Percentiles rank a stretch among this genome's conserved stretches.
Evolutionary conservation across 2,329 filamentous ascomycete genomes (phyloP).

Genomic region (Aspergillus sp.): DNA sequence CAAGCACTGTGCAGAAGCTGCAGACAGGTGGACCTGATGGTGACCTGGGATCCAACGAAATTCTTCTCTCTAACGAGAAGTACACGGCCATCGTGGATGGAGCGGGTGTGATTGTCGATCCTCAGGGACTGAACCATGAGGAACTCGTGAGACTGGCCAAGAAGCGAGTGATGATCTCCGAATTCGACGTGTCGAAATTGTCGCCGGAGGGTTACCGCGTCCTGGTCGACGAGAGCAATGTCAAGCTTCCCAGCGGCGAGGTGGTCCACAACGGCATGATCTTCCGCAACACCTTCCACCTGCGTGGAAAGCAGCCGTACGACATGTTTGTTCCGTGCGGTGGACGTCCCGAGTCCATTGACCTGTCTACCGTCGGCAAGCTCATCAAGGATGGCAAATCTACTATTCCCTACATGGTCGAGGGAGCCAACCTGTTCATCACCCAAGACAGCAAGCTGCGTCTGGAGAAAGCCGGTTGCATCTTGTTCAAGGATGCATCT

Average conservation of each 20-base stretch:
- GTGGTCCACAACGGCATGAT: slow-evolving; percentile 82
- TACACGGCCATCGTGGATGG: slow-evolving; percentile 96
- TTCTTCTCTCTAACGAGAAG: slow-evolving; percentile 90
- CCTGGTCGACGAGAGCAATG: slow-evolving; percentile 82
- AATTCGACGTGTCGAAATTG: slow-evolving; percentile 81
- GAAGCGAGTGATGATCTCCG: slow-evolving; percentile 79
- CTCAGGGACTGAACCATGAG: slow-evolving; percentile 76
- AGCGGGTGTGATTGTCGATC: slow-evolving; percentile 88
- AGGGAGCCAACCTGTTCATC: slow-evolving; percentile 97
- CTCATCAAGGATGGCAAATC: slow-evolving; percentile 88
- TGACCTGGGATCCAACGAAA: slow-evolving; percentile 96
- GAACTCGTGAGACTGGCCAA: slow-evolving; percentile 83
- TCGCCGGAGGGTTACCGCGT: slow-evolving; percentile 87
- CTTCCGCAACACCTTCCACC: slow-evolving; percentile 97
- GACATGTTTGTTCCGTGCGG: slow-evolving; percentile 95
- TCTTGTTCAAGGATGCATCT: slow-evolving; percentile 95
- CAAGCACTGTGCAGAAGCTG: slow-evolving; percentile 80
- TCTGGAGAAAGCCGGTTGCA: slow-evolving; percentile 88
- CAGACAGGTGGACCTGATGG: slow-evolving; percentile 97
- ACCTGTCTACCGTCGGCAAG: slow-evolving; percentile 79
- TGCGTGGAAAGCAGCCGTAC: slow-evolving; percentile 70
- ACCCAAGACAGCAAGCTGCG: slow-evolving; percentile 96
- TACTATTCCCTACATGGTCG: slow-evolving; percentile 88
- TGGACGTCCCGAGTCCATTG: slow-evolving; percentile 93
- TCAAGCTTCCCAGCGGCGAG: slow-evolving; percentile 84